phyloP scores from a whole-genome alignment of 1,284 basidiomycete species.

The Cryptococcus sp. region DNA sequence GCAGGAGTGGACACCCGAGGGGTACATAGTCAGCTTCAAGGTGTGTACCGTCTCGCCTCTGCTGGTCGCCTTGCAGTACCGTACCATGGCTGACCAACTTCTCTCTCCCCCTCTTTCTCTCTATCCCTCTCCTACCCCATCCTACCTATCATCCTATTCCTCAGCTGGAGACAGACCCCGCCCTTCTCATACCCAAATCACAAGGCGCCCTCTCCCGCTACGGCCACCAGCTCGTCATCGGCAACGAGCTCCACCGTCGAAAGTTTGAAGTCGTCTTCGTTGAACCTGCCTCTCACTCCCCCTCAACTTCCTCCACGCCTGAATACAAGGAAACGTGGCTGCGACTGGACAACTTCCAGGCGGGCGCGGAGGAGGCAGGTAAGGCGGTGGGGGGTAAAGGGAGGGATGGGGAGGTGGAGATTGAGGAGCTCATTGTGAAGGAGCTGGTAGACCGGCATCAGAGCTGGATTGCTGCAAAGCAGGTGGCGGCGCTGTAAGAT shows the following conservation, averaged over 20 bases:
- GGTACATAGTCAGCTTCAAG: conserved; percentile 96
- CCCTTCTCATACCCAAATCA: conserved; percentile 86
- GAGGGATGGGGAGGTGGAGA: conserved; percentile 55
- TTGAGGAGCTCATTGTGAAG: conserved; percentile 84
- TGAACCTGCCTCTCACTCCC: conserved; percentile 22
- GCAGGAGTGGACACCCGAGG: conserved; percentile 86
- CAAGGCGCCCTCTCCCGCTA: conserved; percentile 82
- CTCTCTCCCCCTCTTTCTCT: not conserved
- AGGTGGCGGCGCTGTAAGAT: not conserved
- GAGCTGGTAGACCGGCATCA: conserved; percentile 72
- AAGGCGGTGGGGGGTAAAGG: conserved; percentile 19
- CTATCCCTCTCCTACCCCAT: not conserved
- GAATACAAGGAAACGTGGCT: conserved; percentile 69
- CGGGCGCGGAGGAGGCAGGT: not conserved
- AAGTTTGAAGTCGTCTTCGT: conserved; percentile 93
- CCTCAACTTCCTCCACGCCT: not conserved
- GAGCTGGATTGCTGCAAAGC: conserved; percentile 57
- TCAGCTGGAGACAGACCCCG: conserved; percentile 87
- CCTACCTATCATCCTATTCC: not conserved
- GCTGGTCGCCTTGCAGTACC: no score
- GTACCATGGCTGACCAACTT: not conserved
- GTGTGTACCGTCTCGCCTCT: conserved; percentile 51
- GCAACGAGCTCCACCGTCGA: conserved; percentile 83
- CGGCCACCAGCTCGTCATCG: conserved; percentile 95
- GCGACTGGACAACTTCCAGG: conserved; percentile 57